Evolutionary conservation across 345 rosid species (phyloP), one percentile per base, ranked within the genome.

Genomic region (Xanthoceras sorbifolium): DNA sequence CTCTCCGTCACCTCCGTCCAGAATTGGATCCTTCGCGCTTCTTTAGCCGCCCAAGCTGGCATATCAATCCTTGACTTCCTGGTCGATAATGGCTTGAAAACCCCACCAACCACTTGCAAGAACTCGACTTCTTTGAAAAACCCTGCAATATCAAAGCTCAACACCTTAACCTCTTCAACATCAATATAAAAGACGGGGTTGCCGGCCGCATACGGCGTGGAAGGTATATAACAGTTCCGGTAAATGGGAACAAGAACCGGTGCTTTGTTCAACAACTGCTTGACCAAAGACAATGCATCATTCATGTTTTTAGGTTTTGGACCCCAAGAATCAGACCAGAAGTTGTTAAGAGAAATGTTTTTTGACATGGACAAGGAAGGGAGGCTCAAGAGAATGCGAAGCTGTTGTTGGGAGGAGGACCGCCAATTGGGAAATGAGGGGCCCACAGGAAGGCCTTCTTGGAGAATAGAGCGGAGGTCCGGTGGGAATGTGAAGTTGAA

Each of bases 241-340:
- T 84, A 91, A 1, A 92, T 62, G 2, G 97, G 98, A 1, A 92
- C 88, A 29, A 94, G 91, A 82, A 80, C 69, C 26, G 97, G 98
- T 2, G 93, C 90, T 10, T 72, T 44, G 0, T 72, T 74, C 31
- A 81, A 5, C n/a, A 86, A 14, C 2, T 55, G 38, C 28, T 81
- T 77, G 4, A 85, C 86, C 3, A 80, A n/a, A 9, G 55, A 75
- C 10, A 85, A 72, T 22, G 88, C 88, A 9, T 71, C 74, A 8
- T 71, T 69, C 29, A 67, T 14, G 52, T 80, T 66, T 9, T 25
- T 67, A 15, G 91, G 94, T 76, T 79, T 84, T 22, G 32, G 78
- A 3, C 97, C 94, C 98, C 97, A 94, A 1, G 91, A 85, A 66
- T 78, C 78, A n/a, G 87, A 88, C 98, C 97, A 92, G 83, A 89